Percentiles rank a stretch among this genome's conserved stretches.
These are phyloP conservation scores for Glutinoglossum americanum DNA, from an alignment of 495 filamentous ascomycete species.

Conservation along the genomic window DNA sequence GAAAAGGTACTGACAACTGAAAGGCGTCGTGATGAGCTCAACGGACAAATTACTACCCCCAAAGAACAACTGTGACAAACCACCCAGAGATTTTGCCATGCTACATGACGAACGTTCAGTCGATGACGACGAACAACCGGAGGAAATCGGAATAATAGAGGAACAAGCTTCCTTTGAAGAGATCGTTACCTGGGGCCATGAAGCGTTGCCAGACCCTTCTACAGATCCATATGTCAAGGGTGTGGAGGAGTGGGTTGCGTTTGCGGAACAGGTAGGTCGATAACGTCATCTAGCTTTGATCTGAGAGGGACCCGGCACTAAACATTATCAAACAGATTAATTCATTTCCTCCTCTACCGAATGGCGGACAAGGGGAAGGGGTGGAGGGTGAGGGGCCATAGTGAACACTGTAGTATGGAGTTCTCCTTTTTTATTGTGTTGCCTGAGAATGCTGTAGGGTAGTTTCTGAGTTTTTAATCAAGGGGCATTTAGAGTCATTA, in stretches of 20 bases:
- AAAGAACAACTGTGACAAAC: neutral
- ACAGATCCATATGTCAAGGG: slow-evolving; percentile 36
- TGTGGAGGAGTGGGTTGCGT: slow-evolving; percentile 65
- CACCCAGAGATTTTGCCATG: neutral
- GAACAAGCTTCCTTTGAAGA: slow-evolving; percentile 50
- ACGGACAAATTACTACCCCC: neutral
- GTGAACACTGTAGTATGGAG: no score
- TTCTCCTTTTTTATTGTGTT: no score
- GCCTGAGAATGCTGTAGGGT: no score
- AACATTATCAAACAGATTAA: neutral
- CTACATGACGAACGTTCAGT: slow-evolving; percentile 23
- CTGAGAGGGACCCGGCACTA: neutral
- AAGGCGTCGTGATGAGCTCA: neutral
- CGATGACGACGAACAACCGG: slow-evolving; percentile 22
- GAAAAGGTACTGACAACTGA: neutral
- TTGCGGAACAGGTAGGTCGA: slow-evolving; percentile 37
- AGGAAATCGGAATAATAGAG: slow-evolving; percentile 36
- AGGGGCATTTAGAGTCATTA: no score
- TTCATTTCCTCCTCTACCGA: neutral
- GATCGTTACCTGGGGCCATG: slow-evolving; percentile 69
- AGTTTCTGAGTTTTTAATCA: no score
- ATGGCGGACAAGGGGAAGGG: no score
- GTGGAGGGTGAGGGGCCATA: no score
- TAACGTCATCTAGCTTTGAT: neutral
- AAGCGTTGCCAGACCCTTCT: slow-evolving; percentile 23